A percentile compares a stretch with the other conserved stretches of the same genome.
These are phyloP conservation scores for Auriculariales sp. DNA, from an alignment of 768 basidiomycete genomes.

Conservation along the genomic window DNA sequence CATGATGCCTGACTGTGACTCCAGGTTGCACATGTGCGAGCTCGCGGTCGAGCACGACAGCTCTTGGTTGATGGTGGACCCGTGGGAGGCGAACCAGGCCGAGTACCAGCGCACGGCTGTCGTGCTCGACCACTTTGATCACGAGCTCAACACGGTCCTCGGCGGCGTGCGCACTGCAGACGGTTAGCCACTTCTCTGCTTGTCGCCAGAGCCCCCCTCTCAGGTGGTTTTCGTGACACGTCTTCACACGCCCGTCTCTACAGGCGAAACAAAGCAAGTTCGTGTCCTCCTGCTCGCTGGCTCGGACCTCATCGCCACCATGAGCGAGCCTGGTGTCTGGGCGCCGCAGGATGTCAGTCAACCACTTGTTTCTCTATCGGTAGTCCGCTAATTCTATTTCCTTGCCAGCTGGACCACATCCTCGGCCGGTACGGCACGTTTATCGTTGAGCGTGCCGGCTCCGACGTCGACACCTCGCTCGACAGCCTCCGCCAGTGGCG, in stretches of 20 bases:
- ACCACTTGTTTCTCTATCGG: not conserved
- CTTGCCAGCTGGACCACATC: slow-evolving; percentile 78
- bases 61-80: slow-evolving; percentile 92
- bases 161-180: slow-evolving; percentile 59
- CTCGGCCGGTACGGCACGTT: slow-evolving; percentile 87
- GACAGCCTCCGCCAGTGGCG: slow-evolving; percentile 63
- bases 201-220: not conserved
- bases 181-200: slow-evolving; percentile 20
- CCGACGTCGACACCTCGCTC: slow-evolving; percentile 74
- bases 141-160: slow-evolving; percentile 75
- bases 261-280: slow-evolving; percentile 55
- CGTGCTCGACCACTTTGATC: slow-evolving; percentile 93
- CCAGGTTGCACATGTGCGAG: slow-evolving; percentile 62
- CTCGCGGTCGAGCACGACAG: slow-evolving; percentile 83
- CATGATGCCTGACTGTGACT: not conserved
- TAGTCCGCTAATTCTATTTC: slow-evolving; percentile 3
- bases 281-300: slow-evolving; percentile 92
- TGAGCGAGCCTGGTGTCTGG: slow-evolving; percentile 99
- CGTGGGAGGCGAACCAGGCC: slow-evolving; percentile 91
- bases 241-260: not conserved
- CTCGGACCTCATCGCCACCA: slow-evolving; percentile 94
- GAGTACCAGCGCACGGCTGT: slow-evolving; percentile 89
- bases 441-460: slow-evolving; percentile 90
- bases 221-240: too few species aligned
- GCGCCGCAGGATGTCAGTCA: slow-evolving; percentile 78